These are phyloP conservation scores for Flaveria brownii DNA, from an alignment of 129 eudicot genomes.

Conservation along the genomic window DNA sequence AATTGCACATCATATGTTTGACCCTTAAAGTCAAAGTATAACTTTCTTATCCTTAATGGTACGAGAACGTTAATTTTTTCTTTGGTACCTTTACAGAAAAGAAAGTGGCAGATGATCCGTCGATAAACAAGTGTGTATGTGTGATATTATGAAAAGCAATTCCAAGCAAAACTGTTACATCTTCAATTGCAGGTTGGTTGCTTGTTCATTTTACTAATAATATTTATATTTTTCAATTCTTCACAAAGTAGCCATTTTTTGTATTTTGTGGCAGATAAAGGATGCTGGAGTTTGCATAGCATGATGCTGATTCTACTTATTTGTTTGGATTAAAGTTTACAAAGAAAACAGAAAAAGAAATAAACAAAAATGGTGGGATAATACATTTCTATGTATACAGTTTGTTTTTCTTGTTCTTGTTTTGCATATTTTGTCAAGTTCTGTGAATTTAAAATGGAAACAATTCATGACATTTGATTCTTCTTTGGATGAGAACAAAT, in stretches of 20 bases:
- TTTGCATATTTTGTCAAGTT: conserved; percentile 25
- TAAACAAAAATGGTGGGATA: conserved; percentile 28
- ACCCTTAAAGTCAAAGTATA: conserved; percentile 6
- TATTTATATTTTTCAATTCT: not conserved
- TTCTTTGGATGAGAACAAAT: conserved; percentile 19
- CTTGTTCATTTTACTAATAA: not conserved
- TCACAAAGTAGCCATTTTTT: not conserved
- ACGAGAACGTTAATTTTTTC: not conserved
- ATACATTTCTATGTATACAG: conserved; percentile 36
- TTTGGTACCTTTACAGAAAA: conserved; percentile 47
- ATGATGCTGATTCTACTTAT: conserved; percentile 31
- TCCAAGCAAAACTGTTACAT: conserved; percentile 17
- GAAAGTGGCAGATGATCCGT: conserved; percentile 49
- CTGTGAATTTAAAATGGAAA: conserved; percentile 22
- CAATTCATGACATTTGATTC: conserved; percentile 18
- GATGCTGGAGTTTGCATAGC: conserved; percentile 36
- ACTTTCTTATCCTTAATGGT: not conserved
- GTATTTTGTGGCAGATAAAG: conserved; percentile 33
- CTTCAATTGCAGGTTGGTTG: conserved; percentile 37
- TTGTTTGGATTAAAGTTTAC: conserved; percentile 39
- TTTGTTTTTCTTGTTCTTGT: conserved; percentile 33
- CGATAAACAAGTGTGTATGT: conserved; percentile 69
- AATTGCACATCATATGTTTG: not conserved
- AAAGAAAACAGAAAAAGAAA: conserved; percentile 31
- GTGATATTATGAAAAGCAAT: conserved; percentile 59